These are phyloP conservation scores for Ilyonectria sp. DNA, from an alignment of 2,329 filamentous ascomycete genomes.

Conservation along the genomic window DNA sequence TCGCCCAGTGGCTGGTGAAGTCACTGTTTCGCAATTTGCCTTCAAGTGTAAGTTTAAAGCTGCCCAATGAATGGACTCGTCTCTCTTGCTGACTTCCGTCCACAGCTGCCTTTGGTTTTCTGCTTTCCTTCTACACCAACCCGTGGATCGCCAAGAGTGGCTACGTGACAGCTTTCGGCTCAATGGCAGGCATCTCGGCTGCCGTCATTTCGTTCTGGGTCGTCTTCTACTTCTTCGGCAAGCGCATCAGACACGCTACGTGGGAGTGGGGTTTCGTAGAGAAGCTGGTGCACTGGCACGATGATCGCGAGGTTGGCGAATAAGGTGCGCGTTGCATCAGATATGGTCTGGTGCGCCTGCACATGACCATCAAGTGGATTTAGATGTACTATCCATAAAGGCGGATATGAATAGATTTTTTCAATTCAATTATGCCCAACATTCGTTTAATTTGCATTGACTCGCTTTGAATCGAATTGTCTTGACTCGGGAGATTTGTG, in stretches of 20 bases:
- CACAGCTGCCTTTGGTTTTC: conserved; percentile 65
- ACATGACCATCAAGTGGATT: background rate
- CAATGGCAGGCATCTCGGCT: conserved; percentile 67
- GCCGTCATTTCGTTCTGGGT: conserved; percentile 62
- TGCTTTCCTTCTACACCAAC: conserved; percentile 71
- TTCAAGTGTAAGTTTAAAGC: conserved; percentile 59
- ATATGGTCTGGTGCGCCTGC: background rate
- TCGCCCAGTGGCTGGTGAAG: conserved; percentile 37
- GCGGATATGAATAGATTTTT: background rate
- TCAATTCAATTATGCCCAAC: background rate
- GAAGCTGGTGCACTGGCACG: conserved; percentile 32
- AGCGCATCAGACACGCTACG: conserved; percentile 45
- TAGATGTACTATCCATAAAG: background rate
- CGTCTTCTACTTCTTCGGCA: conserved; percentile 66
- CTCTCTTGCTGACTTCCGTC: background rate
- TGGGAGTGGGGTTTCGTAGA: conserved; percentile 31
- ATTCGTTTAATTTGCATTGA: background rate
- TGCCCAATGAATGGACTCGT: background rate
- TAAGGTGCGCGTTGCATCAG: conserved; percentile 6
- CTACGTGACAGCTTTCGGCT: conserved; percentile 64
- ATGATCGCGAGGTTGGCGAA: conserved; percentile 37
- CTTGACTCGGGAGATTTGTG: background rate
- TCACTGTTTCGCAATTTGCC: conserved; percentile 51
- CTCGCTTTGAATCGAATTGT: background rate
- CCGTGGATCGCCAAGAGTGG: conserved; percentile 65